These are phyloP conservation scores for Kalanchoe fedtschenkoi DNA, from an alignment of 164 flowering plant species.

Conservation along the genomic window DNA sequence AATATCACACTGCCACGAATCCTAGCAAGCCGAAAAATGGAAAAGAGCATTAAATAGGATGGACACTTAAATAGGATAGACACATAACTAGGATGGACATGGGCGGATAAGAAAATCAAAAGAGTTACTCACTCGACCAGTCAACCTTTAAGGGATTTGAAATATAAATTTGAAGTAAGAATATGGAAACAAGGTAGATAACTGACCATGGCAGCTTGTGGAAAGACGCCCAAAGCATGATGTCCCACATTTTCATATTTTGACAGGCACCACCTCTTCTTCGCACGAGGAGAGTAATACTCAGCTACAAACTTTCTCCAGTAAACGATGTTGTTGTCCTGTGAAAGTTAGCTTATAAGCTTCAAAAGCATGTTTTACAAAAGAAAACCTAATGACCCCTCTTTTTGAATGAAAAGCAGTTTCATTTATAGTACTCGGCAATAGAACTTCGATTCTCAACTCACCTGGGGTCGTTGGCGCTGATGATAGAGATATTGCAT, in stretches of 20 bases:
- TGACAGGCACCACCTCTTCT: constrained; percentile 96
- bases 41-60: neutral
- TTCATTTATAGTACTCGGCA: neutral
- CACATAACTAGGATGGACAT: neutral
- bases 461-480: constrained; percentile 72
- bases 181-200: neutral
- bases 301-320: constrained; percentile 96
- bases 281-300: constrained; percentile 87
- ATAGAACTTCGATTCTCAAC: constrained; percentile 14
- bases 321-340: constrained; percentile 80
- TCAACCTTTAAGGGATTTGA: too few species aligned
- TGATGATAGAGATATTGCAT: constrained; percentile 97
- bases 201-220: constrained; percentile 85
- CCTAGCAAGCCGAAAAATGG: constrained; percentile 27
- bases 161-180: neutral
- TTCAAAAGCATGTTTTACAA: neutral
- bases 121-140: neutral
- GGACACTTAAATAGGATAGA: neutral
- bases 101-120: neutral
- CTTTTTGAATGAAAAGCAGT: neutral
- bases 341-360: constrained; percentile 3
- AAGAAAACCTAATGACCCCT: too few species aligned
- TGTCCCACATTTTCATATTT: constrained; percentile 86
- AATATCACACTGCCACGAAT: constrained; percentile 79
- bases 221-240: constrained; percentile 84